A percentile compares a stretch with the other conserved stretches of the same genome.
These are phyloP conservation scores for Nyctanthes arbortristis DNA, from an alignment of 257 asterid species.

Conservation along the genomic window DNA sequence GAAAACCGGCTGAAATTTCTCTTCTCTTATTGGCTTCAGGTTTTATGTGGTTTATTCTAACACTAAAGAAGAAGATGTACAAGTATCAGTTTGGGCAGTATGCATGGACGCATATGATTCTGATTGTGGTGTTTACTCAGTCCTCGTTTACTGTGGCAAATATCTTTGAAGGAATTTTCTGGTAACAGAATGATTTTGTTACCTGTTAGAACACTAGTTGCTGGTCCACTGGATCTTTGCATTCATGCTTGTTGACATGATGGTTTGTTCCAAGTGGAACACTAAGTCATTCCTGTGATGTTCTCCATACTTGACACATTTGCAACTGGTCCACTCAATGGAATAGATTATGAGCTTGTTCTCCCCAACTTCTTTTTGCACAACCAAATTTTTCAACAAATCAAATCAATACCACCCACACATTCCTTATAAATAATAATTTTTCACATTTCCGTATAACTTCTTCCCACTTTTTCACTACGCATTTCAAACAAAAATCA, in stretches of 20 bases:
- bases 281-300: background rate
- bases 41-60: conserved; percentile 87
- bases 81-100: conserved; percentile 90
- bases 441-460: no score
- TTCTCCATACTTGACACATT: background rate
- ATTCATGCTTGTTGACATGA: background rate
- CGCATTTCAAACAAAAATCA: no score
- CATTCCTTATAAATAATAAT: no score
- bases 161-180: conserved; percentile 81
- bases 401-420: no score
- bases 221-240: conserved; percentile 1
- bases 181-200: conserved; percentile 41
- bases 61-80: conserved; percentile 87
- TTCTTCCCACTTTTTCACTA: no score
- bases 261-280: background rate
- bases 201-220: conserved; percentile 10
- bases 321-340: background rate
- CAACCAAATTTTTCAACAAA: no score
- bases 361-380: no score
- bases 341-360: background rate
- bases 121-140: conserved; percentile 75
- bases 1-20: conserved; percentile 19
- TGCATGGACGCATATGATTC: conserved; percentile 90
- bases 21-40: conserved; percentile 47
- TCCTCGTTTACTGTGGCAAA: conserved; percentile 81